Percentiles rank a stretch among this genome's conserved stretches.
phyloP scores from a whole-genome alignment of 2,329 filamentous ascomycete genomes.

The Exophiala mesophila region DNA sequence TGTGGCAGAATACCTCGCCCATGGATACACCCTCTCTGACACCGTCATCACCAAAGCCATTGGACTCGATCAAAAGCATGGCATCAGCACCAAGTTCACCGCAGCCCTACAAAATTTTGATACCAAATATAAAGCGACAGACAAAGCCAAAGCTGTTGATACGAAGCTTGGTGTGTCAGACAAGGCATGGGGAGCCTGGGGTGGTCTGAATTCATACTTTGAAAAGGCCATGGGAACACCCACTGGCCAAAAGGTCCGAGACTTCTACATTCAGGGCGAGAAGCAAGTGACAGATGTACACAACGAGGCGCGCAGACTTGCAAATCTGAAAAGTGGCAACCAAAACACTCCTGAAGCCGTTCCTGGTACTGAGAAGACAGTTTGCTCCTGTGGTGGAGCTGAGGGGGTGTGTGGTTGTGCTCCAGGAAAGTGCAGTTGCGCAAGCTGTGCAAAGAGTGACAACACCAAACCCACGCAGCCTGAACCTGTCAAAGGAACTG shows the following conservation, averaged over 20 bases:
- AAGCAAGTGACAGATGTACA: constrained; percentile 95
- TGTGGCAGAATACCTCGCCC: constrained; percentile 90
- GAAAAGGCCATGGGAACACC: constrained; percentile 86
- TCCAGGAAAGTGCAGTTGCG: constrained; percentile 35
- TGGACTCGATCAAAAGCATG: constrained; percentile 83
- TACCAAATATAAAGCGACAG: constrained; percentile 77
- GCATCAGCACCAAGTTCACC: constrained; percentile 75
- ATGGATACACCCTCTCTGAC: constrained; percentile 81
- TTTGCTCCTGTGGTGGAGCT: constrained; percentile 38
- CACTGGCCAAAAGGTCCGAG: constrained; percentile 78
- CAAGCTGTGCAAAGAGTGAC: constrained; percentile 31
- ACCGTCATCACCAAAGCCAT: constrained; percentile 76
- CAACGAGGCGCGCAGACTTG: constrained; percentile 79
- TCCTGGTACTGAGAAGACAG: constrained; percentile 37
- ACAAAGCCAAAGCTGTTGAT: constrained; percentile 80
- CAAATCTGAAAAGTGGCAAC: constrained; percentile 70
- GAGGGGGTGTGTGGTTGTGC: constrained; percentile 35
- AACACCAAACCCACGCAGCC: constrained; percentile 56
- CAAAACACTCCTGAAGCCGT: constrained; percentile 34
- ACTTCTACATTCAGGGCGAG: constrained; percentile 79
- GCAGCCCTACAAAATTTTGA: constrained; percentile 71
- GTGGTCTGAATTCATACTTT: constrained; percentile 79
- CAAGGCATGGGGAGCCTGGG: constrained; percentile 63
- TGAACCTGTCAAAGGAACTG: constrained; percentile 31
- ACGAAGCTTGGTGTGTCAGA: constrained; percentile 75